Percentiles rank a stretch among this genome's conserved stretches.
Evolutionary conservation across 768 basidiomycete genomes (phyloP).

Genomic region (Cyclocybe aegerita): DNA sequence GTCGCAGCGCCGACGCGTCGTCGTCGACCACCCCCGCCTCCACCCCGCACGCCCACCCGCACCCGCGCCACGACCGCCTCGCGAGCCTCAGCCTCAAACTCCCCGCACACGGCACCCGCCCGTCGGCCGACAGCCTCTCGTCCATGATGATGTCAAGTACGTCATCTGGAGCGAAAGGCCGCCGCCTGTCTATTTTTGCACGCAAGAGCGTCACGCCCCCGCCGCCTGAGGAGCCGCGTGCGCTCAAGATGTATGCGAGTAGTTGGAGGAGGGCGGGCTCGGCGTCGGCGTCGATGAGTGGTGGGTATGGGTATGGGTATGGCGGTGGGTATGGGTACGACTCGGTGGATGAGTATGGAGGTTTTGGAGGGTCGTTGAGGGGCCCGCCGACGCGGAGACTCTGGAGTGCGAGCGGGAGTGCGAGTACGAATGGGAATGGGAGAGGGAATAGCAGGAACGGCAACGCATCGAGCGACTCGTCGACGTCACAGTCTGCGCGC

Average conservation of each 20-base stretch:
- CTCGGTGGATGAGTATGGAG: not conserved
- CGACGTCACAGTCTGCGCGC: slow-evolving; percentile 26
- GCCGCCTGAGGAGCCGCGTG: slow-evolving; percentile 29
- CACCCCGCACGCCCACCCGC: not conserved
- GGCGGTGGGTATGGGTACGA: not conserved
- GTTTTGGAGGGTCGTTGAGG: slow-evolving; percentile 20
- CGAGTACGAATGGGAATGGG: not conserved
- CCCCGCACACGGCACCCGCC: slow-evolving; percentile 14
- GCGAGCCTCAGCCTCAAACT: not conserved
- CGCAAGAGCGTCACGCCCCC: slow-evolving; percentile 22
- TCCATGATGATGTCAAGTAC: slow-evolving; percentile 14
- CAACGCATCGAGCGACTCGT: slow-evolving; percentile 48
- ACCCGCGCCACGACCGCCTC: not conserved
- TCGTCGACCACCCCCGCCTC: not conserved
- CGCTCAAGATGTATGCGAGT: slow-evolving; percentile 27
- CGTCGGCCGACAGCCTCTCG: slow-evolving; percentile 23
- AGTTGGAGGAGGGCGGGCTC: slow-evolving; percentile 26
- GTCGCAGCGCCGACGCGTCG: slow-evolving; percentile 1
- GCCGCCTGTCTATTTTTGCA: slow-evolving; percentile 25
- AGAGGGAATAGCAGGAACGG: not conserved
- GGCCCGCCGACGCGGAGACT: not conserved
- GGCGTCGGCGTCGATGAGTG: slow-evolving; percentile 1
- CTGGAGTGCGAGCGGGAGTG: slow-evolving; percentile 6
- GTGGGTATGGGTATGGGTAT: slow-evolving; percentile 6
- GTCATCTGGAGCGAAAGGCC: slow-evolving; percentile 15